phyloP scores from a whole-genome alignment of 2,329 filamentous ascomycete genomes.

The Teratosphaeria gauchensis region DNA sequence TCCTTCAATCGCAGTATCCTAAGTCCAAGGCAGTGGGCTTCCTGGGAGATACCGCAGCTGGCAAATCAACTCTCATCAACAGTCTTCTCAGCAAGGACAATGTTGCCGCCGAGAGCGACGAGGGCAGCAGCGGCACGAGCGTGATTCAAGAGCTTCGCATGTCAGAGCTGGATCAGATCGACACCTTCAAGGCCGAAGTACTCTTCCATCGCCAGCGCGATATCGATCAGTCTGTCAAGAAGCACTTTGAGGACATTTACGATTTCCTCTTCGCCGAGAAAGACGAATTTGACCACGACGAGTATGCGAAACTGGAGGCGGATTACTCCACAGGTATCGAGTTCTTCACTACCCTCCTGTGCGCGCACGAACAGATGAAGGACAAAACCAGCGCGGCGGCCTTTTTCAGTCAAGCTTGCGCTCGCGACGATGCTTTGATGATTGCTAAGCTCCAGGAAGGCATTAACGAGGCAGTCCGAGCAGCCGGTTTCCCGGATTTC shows the following conservation, averaged over 20 bases:
- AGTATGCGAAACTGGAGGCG: background rate
- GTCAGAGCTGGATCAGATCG: background rate
- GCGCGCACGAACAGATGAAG: background rate
- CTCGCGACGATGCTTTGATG: background rate
- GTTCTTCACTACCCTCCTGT: slow-evolving; percentile 1
- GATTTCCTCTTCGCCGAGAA: background rate
- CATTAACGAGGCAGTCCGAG: background rate
- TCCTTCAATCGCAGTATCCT: background rate
- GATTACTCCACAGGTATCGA: background rate
- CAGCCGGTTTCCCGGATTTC: background rate
- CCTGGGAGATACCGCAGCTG: slow-evolving; percentile 1
- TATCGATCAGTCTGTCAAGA: background rate
- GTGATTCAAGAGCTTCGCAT: slow-evolving; percentile 2
- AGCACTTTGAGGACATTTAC: slow-evolving; percentile 1
- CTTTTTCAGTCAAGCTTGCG: background rate
- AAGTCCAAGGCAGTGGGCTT: background rate
- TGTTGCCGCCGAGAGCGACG: slow-evolving; percentile 1
- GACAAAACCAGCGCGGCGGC: background rate
- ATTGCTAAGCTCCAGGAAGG: slow-evolving; percentile 1
- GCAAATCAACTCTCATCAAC: slow-evolving; percentile 5
- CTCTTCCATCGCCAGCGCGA: background rate
- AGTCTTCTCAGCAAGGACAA: background rate
- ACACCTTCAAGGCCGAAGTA: background rate
- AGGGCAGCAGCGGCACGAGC: slow-evolving; percentile 1
- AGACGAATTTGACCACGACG: background rate